phyloP scores from a whole-genome alignment of 78 protist genomes.

The Salpingoeca rosetta region DNA sequence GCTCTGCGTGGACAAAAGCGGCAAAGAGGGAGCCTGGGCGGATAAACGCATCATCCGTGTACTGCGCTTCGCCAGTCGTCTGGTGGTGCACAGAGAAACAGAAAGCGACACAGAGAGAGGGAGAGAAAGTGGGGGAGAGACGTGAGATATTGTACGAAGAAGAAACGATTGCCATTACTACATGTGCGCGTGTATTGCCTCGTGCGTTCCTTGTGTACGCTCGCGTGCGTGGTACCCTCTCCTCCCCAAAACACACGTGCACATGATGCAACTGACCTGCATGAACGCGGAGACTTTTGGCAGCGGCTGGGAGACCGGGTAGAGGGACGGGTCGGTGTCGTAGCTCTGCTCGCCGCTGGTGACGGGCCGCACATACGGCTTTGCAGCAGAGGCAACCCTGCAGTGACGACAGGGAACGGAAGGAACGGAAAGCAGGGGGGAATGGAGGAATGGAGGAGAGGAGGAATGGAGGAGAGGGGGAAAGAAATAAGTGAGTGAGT shows the following conservation, averaged over 20 bases:
- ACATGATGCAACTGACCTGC: neutral
- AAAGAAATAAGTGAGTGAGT: no score
- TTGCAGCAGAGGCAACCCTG: conserved; percentile 5
- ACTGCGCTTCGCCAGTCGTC: conserved; percentile 38
- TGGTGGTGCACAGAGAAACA: neutral
- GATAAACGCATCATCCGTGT: neutral
- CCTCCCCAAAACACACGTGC: neutral
- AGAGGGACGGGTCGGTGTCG: neutral
- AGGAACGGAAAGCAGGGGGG: no score
- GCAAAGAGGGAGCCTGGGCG: neutral
- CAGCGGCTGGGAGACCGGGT: conserved; percentile 2
- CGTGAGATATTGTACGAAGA: no score
- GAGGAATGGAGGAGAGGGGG: no score
- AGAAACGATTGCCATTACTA: no score
- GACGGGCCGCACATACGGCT: conserved; percentile 1
- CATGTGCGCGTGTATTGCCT: no score
- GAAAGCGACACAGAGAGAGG: neutral
- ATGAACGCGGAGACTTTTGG: neutral
- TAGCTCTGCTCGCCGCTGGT: conserved; percentile 2
- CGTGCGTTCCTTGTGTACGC: no score
- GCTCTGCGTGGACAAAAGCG: conserved; percentile 3
- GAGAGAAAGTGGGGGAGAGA: neutral
- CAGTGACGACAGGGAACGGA: no score
- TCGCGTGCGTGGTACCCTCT: no score
- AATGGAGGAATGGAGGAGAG: no score